Evolutionary conservation across 805 yeast genomes (phyloP), one percentile per base, ranked within the genome.

Genomic region (Yarrowia sp.): DNA sequence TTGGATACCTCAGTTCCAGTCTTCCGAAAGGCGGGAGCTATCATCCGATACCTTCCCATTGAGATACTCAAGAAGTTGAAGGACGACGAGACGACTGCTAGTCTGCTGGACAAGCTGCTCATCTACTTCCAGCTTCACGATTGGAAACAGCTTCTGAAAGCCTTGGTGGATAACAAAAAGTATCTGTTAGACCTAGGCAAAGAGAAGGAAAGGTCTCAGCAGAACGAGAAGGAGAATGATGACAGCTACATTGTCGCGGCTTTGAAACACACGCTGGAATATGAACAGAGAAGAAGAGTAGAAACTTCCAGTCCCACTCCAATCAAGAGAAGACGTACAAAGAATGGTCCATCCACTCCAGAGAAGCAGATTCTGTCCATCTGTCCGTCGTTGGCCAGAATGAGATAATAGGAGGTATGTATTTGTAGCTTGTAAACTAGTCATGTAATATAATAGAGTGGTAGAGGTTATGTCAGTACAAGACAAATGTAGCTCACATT

Each of bases 11-110:
- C 43, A 5, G 15, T 52, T 12, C 58, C 58, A 2, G 43, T 53
- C 11, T 53, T 36, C 41, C 16, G 58, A 53, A 53, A 38, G 12
- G 58, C 58, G 1, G 58, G 58, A n/a, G 43, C 58, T 14, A 11
- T 53, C 11, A 53, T 53, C 8, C 9, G 58, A 36, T 53, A 53
- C 35, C 32, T 53, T 3, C 58, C 58, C 12, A 16, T 19, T 16
- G 43, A 36, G 16, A 38, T 53, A 32, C 22, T 53, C 12, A 22
- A 4, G 12, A 36, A 38, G 35, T 8, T 53, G 26, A 32, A 43
- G 7, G 7, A 36, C 11, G 11, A 38, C 14, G 16, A n/a, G 9
- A 7, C 16, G 35, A 43, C 15, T 4, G 49, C 10, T 11, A 15
- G 5, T 3, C 14, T 59, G 15, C 19, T 59, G 8, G 65, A 59